A percentile compares a stretch with the other conserved stretches of the same genome.
Evolutionary conservation across 2,329 filamentous ascomycete species (phyloP).

Genomic region (Colletotrichum theobromicola): DNA sequence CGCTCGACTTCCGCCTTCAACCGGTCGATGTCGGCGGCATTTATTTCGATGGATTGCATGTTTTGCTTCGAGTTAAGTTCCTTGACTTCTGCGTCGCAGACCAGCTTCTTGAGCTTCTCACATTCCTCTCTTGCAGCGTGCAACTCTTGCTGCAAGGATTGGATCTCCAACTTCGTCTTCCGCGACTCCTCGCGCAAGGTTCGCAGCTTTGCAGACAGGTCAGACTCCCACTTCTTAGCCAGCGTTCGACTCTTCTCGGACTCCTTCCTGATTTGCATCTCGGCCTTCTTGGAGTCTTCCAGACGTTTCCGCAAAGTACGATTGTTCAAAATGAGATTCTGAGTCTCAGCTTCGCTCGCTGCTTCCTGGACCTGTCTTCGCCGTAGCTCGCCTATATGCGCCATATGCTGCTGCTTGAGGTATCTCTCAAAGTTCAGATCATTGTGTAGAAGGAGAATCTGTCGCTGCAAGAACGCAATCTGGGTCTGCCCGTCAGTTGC

Average conservation of each 20-base stretch:
- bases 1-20: conserved; percentile 64
- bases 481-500: conserved; percentile 39
- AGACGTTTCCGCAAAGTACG: conserved; percentile 74
- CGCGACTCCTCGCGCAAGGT: conserved; percentile 73
- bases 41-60: conserved; percentile 66
- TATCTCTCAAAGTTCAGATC: conserved; percentile 85
- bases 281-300: conserved; percentile 73
- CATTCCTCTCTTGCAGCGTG: conserved; percentile 63
- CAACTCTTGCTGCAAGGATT: conserved; percentile 62
- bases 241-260: conserved; percentile 74
- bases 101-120: conserved; percentile 67
- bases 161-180: conserved; percentile 63
- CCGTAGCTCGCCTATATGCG: conserved; percentile 80
- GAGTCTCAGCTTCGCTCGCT: conserved; percentile 80
- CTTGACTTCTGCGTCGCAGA: conserved; percentile 73
- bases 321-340: conserved; percentile 80
- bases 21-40: conserved; percentile 63
- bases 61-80: conserved; percentile 69
- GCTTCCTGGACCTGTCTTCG: conserved; percentile 77
- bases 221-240: conserved; percentile 79
- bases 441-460: conserved; percentile 78
- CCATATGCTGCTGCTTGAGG: conserved; percentile 82
- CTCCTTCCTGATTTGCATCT: conserved; percentile 74
- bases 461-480: conserved; percentile 67
- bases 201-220: conserved; percentile 70